Percentiles rank a stretch among this genome's conserved stretches.
Evolutionary conservation across 768 basidiomycete genomes (phyloP).

Genomic region (Collybia sordida): DNA sequence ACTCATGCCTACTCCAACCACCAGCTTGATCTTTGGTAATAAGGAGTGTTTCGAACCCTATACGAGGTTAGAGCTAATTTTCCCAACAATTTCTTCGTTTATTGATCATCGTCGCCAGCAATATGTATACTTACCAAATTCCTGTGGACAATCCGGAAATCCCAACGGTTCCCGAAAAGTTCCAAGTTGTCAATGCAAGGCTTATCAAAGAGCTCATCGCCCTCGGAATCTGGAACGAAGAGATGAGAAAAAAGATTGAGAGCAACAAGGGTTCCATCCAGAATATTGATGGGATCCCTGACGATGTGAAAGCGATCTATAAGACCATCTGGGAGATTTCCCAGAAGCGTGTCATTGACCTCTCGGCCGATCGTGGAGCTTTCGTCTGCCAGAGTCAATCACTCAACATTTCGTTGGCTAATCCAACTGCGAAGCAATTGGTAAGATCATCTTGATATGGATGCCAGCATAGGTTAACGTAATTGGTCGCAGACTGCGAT

Average conservation of each 20-base stretch:
- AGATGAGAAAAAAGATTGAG: slow-evolving; percentile 99
- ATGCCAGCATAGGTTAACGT: no score
- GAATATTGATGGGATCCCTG: slow-evolving; percentile 84
- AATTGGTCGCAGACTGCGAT: no score
- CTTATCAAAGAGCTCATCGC: slow-evolving; percentile 96
- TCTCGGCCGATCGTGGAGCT: slow-evolving; percentile 96
- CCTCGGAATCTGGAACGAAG: slow-evolving; percentile 91
- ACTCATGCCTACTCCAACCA: slow-evolving; percentile 98
- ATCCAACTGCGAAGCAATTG: slow-evolving; percentile 87
- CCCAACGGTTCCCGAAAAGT: no score
- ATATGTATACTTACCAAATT: slow-evolving; percentile 98
- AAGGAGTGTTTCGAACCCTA: slow-evolving; percentile 99
- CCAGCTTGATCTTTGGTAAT: slow-evolving; percentile 95
- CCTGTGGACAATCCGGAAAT: no score
- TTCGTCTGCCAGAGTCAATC: slow-evolving; percentile 97
- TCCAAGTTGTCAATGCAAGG: slow-evolving; percentile 99
- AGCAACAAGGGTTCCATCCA: slow-evolving; percentile 90
- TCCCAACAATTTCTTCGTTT: slow-evolving; percentile 4
- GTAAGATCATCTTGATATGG: no score
- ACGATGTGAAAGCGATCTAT: slow-evolving; percentile 95
- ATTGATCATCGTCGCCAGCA: slow-evolving; percentile 46
- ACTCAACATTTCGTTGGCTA: slow-evolving; percentile 87
- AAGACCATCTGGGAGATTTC: slow-evolving; percentile 99
- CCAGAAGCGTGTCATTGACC: slow-evolving; percentile 97
- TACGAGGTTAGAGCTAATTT: slow-evolving; percentile 61